phyloP scores from a whole-genome alignment of 495 filamentous ascomycete genomes.

The Neohortaea acidophila region DNA sequence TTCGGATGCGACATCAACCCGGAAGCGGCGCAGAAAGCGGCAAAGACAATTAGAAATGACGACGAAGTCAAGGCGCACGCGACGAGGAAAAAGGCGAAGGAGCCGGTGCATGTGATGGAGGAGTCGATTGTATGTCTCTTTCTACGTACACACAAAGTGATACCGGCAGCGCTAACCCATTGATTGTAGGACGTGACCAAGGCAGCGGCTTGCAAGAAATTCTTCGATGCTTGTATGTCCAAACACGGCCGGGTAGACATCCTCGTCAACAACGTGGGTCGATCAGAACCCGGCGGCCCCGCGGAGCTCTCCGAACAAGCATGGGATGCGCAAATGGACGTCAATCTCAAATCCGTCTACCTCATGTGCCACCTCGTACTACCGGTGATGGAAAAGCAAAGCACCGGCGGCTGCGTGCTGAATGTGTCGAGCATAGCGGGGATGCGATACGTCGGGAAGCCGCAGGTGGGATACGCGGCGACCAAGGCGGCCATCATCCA shows the following conservation, averaged over 20 bases:
- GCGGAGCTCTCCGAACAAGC: conserved; percentile 33
- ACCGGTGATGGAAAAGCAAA: conserved; percentile 35
- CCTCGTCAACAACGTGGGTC: conserved; percentile 40
- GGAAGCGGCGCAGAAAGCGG: conserved; percentile 20
- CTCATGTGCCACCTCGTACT: conserved; percentile 33
- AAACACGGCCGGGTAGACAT: conserved; percentile 41
- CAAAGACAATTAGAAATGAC: conserved; percentile 19
- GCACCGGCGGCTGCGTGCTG: conserved; percentile 27
- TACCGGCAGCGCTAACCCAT: too few species aligned
- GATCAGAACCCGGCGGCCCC: conserved; percentile 34
- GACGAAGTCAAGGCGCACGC: neutral
- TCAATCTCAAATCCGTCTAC: conserved; percentile 41
- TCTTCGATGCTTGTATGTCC: conserved; percentile 33
- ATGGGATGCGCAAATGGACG: conserved; percentile 36
- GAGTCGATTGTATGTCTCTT: neutral
- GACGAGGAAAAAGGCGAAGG: neutral
- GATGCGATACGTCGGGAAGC: conserved; percentile 38
- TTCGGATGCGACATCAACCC: conserved; percentile 16
- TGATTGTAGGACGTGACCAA: conserved; percentile 38
- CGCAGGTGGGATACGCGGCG: conserved; percentile 36
- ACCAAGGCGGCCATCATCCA: conserved; percentile 22
- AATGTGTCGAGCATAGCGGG: conserved; percentile 35
- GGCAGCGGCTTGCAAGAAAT: conserved; percentile 26
- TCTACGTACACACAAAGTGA: too few species aligned
- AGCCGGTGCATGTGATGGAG: conserved; percentile 3